A percentile compares a stretch with the other conserved stretches of the same genome.
Evolutionary conservation across 225 moss, liverwort and hornwort species (phyloP).

Genomic region (Antitrichia curtipendula): DNA sequence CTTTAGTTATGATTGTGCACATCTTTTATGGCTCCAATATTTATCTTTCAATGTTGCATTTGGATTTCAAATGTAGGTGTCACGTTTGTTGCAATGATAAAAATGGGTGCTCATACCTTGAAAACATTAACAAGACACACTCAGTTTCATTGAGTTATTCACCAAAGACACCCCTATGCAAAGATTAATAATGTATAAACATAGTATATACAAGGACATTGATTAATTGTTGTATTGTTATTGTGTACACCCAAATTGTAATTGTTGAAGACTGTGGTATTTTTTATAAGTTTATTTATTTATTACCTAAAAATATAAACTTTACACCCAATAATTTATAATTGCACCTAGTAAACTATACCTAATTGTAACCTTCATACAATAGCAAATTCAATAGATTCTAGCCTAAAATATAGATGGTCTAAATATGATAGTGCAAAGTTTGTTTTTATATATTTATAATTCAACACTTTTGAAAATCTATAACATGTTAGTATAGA

Average conservation of each 20-base stretch:
- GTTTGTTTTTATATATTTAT: neutral
- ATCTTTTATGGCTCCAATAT: no score
- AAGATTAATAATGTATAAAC: neutral
- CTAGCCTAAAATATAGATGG: neutral
- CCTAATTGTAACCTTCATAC: neutral
- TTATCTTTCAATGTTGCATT: neutral
- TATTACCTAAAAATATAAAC: neutral
- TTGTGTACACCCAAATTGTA: neutral
- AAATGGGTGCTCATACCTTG: neutral
- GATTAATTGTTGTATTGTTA: neutral
- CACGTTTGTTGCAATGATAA: neutral
- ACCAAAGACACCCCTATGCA: rapidly evolving
- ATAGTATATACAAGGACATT: neutral
- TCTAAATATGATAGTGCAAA: neutral
- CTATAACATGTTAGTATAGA: neutral
- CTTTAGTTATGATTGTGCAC: rapidly evolving
- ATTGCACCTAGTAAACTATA: neutral
- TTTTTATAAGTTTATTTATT: neutral
- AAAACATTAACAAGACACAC: neutral
- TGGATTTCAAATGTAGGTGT: neutral
- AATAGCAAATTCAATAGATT: neutral
- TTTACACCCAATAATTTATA: neutral
- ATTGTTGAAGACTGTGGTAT: neutral
- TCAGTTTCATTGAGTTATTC: no score
- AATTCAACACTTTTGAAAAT: neutral